These are phyloP conservation scores for Aureobasidium namibiae DNA, from an alignment of 2,329 filamentous ascomycete species.

Conservation along the genomic window DNA sequence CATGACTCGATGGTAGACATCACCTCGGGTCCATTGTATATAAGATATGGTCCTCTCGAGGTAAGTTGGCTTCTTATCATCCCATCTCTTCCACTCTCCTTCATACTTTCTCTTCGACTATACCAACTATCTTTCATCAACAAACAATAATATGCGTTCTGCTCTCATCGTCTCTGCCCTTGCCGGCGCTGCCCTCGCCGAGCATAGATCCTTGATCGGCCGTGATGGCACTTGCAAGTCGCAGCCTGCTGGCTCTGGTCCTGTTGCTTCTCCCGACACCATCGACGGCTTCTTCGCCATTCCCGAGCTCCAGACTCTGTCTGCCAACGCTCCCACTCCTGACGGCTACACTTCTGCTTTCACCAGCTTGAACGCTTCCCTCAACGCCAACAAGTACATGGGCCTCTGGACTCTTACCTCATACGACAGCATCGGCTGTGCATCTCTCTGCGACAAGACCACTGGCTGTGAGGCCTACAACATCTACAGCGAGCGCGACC, in stretches of 20 bases:
- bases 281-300: constrained; percentile 22
- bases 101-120: neutral
- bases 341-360: constrained; percentile 22
- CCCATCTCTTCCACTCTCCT: neutral
- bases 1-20: neutral
- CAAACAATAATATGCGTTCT: neutral
- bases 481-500: constrained; percentile 30
- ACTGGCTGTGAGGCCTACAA: constrained; percentile 28
- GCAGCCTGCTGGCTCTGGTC: constrained; percentile 17
- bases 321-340: constrained; percentile 21
- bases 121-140: neutral
- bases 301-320: constrained; percentile 16
- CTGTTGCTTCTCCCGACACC: constrained; percentile 26
- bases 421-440: constrained; percentile 26
- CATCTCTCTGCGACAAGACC: constrained; percentile 22
- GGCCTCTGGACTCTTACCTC: constrained; percentile 22
- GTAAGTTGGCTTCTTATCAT: neutral
- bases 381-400: constrained; percentile 21
- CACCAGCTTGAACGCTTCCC: constrained; percentile 17
- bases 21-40: neutral
- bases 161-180: constrained; percentile 8
- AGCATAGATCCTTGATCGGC: constrained; percentile 13
- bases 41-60: neutral
- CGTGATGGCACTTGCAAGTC: constrained; percentile 15
- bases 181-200: constrained; percentile 6